These are phyloP conservation scores for Tilletia setariae DNA, from an alignment of 1,284 basidiomycete species.

Conservation along the genomic window DNA sequence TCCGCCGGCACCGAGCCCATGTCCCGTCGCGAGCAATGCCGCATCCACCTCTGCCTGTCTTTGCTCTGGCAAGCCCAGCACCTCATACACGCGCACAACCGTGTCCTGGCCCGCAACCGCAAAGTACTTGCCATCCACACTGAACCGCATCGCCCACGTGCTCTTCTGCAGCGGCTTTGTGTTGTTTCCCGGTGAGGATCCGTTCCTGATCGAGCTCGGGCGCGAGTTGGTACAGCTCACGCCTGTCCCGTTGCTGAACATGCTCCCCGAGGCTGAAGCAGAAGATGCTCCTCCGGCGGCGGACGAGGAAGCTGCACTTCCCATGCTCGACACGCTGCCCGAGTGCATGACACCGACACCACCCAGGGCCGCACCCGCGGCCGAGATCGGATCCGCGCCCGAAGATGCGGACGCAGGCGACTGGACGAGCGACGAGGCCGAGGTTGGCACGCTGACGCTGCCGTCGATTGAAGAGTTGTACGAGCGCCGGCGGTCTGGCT, in stretches of 20 bases:
- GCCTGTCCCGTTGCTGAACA: constrained; percentile 18
- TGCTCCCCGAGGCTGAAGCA: background rate
- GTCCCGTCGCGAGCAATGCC: constrained; percentile 8
- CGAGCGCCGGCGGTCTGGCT: constrained; percentile 20
- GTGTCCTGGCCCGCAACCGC: constrained; percentile 54
- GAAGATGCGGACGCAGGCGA: constrained; percentile 17
- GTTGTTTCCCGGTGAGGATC: background rate
- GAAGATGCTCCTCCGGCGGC: background rate
- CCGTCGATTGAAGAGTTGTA: constrained; percentile 22
- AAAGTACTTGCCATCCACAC: constrained; percentile 51
- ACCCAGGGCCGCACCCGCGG: background rate
- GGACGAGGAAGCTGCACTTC: constrained; percentile 17
- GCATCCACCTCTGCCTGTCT: constrained; percentile 26
- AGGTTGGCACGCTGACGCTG: constrained; percentile 22
- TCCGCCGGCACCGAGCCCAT: background rate
- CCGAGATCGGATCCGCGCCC: constrained; percentile 22
- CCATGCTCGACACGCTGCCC: constrained; percentile 20
- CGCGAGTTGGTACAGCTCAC: constrained; percentile 9
- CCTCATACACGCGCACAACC: constrained; percentile 46
- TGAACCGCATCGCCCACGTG: constrained; percentile 53
- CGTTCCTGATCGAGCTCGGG: background rate
- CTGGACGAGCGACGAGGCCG: constrained; percentile 16
- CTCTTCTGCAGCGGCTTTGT: constrained; percentile 35
- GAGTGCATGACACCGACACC: background rate
- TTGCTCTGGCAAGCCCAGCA: constrained; percentile 27